Percentiles rank a stretch among this genome's conserved stretches.
Evolutionary conservation across 2,329 filamentous ascomycete genomes (phyloP).

Genomic region (Aspergillus vadensis): DNA sequence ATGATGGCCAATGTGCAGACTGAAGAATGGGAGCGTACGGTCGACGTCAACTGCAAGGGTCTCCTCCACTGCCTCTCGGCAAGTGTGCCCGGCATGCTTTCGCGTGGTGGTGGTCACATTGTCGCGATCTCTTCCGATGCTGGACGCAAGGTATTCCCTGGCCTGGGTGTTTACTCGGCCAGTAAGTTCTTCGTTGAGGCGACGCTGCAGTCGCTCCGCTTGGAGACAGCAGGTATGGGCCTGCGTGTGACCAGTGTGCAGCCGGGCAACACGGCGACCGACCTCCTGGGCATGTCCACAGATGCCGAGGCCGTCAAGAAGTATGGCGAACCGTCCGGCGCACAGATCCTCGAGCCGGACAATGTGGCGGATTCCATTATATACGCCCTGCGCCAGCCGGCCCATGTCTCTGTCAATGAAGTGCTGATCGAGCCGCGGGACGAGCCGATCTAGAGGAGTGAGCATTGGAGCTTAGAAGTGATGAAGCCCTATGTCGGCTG

Average conservation of each 20-base stretch:
- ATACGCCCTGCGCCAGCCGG: slow-evolving; percentile 72
- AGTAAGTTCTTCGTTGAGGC: slow-evolving; percentile 86
- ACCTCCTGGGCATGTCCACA: slow-evolving; percentile 72
- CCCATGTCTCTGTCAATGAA: slow-evolving; percentile 78
- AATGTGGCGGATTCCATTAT: slow-evolving; percentile 74
- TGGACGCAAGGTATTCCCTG: slow-evolving; percentile 78
- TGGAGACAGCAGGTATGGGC: slow-evolving; percentile 75
- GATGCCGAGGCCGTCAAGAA: slow-evolving; percentile 77
- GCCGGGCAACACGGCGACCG: slow-evolving; percentile 75
- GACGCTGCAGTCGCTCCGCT: slow-evolving; percentile 70
- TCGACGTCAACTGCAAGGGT: slow-evolving; percentile 86
- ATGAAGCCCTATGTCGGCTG: background rate
- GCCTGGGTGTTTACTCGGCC: slow-evolving; percentile 78
- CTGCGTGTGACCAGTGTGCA: slow-evolving; percentile 74
- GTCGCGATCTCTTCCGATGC: slow-evolving; percentile 82
- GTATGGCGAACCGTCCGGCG: slow-evolving; percentile 73
- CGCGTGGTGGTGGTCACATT: slow-evolving; percentile 69
- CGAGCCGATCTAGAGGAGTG: slow-evolving; percentile 63
- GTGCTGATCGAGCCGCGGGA: slow-evolving; percentile 76
- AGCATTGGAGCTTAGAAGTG: background rate
- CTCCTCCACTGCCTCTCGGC: slow-evolving; percentile 71
- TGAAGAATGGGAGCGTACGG: slow-evolving; percentile 78
- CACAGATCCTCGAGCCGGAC: slow-evolving; percentile 71
- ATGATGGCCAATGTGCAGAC: slow-evolving; percentile 77
- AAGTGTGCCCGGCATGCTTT: slow-evolving; percentile 70